Evolutionary conservation across 1,284 basidiomycete genomes (phyloP).

Genomic region (Afroboletus lepidellus): DNA sequence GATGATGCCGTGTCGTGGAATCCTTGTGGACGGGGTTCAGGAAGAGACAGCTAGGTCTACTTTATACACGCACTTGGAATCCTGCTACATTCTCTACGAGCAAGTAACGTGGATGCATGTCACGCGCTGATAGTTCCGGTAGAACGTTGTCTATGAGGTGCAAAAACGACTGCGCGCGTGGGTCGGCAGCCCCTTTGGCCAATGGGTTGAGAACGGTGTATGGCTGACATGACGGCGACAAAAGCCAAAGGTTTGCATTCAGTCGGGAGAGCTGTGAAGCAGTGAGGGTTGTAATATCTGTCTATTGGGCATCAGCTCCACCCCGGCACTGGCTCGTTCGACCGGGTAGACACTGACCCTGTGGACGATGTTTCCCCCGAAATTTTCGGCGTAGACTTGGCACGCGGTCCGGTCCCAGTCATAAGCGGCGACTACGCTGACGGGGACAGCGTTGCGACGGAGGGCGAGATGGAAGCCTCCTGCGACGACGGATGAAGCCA

Average conservation of each 20-base stretch:
- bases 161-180: slow-evolving; percentile 72
- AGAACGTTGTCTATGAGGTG: slow-evolving; percentile 66
- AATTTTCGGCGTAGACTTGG: slow-evolving; percentile 61
- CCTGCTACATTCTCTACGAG: slow-evolving; percentile 79
- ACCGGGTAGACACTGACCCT: slow-evolving; percentile 41
- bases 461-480: slow-evolving; percentile 72
- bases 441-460: slow-evolving; percentile 43
- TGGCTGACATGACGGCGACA: slow-evolving; percentile 79
- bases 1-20: slow-evolving; percentile 57
- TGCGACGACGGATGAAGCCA: slow-evolving; percentile 28
- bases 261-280: slow-evolving; percentile 44
- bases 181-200: slow-evolving; percentile 66
- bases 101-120: slow-evolving; percentile 52
- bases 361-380: slow-evolving; percentile 44
- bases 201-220: slow-evolving; percentile 74
- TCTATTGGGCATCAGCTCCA: slow-evolving; percentile 36
- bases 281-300: slow-evolving; percentile 60
- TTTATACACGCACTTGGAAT: slow-evolving; percentile 58
- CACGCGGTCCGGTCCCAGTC: slow-evolving; percentile 78
- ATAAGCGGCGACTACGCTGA: slow-evolving; percentile 52
- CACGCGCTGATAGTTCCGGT: slow-evolving; percentile 48
- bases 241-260: slow-evolving; percentile 62
- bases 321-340: neutral
- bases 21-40: slow-evolving; percentile 41
- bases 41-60: neutral